Percentiles rank a stretch among this genome's conserved stretches.
Conservation (phyloP, 2,329 filamentous ascomycete genomes). For the Neopestalotiopsis clavispora region DNA sequence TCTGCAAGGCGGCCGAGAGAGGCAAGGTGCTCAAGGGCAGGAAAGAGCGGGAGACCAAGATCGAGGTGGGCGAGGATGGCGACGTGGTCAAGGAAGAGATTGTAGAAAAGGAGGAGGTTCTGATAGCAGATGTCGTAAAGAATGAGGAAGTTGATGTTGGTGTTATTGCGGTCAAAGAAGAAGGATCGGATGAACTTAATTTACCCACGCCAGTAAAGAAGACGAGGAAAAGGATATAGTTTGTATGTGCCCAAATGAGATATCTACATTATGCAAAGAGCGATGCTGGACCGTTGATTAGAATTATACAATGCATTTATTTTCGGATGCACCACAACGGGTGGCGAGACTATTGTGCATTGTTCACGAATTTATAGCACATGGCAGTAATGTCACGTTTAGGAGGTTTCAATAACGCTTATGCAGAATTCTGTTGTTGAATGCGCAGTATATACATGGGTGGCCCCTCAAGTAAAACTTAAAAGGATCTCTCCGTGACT, state of each 20-base stretch:
- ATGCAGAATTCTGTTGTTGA: background rate
- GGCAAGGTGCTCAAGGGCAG: constrained; percentile 64
- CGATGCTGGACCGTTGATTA: no score
- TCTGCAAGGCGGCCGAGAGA: constrained; percentile 76
- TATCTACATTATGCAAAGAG: no score
- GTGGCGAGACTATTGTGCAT: no score
- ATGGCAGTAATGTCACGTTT: no score
- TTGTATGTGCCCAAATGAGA: background rate
- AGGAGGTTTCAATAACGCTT: background rate
- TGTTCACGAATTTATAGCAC: no score
- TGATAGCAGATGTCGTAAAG: constrained; percentile 37
- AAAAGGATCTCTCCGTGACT: background rate
- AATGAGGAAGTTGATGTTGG: constrained; percentile 20
- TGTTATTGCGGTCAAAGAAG: background rate
- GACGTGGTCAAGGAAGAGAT: constrained; percentile 30
- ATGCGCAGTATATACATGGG: background rate
- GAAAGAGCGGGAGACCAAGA: constrained; percentile 50
- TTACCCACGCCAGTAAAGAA: background rate
- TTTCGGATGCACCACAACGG: no score
- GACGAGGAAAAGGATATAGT: background rate
- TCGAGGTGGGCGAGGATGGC: constrained; percentile 23
- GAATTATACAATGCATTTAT: no score
- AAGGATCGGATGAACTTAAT: background rate
- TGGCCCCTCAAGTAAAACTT: background rate
- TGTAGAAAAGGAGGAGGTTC: constrained; percentile 32